These are phyloP conservation scores for Fusarium sp. DNA, from an alignment of 2,329 filamentous ascomycete genomes.

Conservation along the genomic window DNA sequence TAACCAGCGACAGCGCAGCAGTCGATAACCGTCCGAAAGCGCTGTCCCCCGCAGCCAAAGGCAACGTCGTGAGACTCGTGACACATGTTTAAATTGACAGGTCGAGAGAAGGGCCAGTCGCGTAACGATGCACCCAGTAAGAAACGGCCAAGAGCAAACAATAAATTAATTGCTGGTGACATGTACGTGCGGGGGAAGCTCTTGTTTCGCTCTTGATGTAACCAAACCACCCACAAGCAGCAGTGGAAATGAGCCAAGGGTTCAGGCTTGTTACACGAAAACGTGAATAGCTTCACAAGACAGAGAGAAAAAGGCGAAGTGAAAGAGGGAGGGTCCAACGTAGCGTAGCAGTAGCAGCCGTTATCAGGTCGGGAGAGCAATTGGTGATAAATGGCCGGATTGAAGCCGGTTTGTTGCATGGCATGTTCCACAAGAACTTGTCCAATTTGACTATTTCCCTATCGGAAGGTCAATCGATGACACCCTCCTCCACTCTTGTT, in stretches of 20 bases:
- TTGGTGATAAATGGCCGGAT: slow-evolving; percentile 39
- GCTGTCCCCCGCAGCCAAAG: background rate
- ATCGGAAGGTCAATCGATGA: slow-evolving; percentile 22
- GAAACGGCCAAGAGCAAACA: background rate
- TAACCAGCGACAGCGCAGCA: background rate
- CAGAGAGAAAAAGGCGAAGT: background rate
- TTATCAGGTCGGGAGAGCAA: slow-evolving; percentile 12
- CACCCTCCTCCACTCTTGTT: background rate
- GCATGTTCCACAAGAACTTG: slow-evolving; percentile 25
- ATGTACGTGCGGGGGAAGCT: slow-evolving; percentile 20
- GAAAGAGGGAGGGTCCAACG: slow-evolving; percentile 9
- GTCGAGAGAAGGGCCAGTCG: slow-evolving; percentile 9
- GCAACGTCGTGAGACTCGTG: slow-evolving; percentile 25
- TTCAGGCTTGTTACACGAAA: slow-evolving; percentile 24
- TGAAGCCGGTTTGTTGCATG: slow-evolving; percentile 36
- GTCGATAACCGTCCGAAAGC: background rate
- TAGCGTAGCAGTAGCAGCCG: slow-evolving; percentile 32
- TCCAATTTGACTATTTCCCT: slow-evolving; percentile 16
- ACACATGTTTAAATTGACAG: slow-evolving; percentile 14
- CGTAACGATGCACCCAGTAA: slow-evolving; percentile 17
- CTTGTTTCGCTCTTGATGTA: slow-evolving; percentile 28
- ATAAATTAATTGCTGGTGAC: slow-evolving; percentile 8
- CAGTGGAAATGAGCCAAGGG: slow-evolving; percentile 1
- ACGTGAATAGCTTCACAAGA: slow-evolving; percentile 29
- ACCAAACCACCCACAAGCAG: slow-evolving; percentile 11